Conservation (phyloP, 1,284 basidiomycete species). For the Anthracocystis setariae region DNA sequence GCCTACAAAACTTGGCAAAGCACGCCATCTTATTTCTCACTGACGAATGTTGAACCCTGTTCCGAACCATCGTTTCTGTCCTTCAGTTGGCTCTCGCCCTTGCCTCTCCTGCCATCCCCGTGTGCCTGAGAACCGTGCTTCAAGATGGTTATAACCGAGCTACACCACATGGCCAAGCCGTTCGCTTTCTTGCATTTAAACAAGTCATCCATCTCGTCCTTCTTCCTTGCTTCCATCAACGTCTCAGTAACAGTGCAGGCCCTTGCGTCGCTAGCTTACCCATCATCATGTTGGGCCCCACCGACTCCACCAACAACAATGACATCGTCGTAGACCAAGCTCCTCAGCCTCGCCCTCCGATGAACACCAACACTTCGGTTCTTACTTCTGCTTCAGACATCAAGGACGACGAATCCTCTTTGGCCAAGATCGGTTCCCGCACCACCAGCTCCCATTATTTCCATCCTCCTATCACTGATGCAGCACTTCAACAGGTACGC, state of each 20-base stretch:
- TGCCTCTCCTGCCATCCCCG: neutral
- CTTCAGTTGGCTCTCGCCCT: too few species aligned
- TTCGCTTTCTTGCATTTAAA: neutral
- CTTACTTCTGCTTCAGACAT: slow-evolving; percentile 1
- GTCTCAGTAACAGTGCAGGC: neutral
- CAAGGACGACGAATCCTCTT: slow-evolving; percentile 3
- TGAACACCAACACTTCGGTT: slow-evolving; percentile 7
- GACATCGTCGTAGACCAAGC: slow-evolving; percentile 25
- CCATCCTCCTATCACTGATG: slow-evolving; percentile 21
- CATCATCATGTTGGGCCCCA: slow-evolving; percentile 14
- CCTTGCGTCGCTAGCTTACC: neutral
- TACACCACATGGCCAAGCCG: neutral
- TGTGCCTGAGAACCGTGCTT: neutral
- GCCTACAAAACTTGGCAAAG: slow-evolving; percentile 2
- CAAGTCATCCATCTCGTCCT: neutral
- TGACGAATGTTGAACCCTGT: slow-evolving; percentile 11
- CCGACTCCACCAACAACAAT: slow-evolving; percentile 6
- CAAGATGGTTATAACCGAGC: neutral
- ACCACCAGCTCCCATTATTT: slow-evolving; percentile 11
- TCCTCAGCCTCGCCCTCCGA: slow-evolving; percentile 8
- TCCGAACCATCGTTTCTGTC: neutral
- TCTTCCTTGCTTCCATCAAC: neutral
- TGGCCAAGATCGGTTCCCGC: slow-evolving; percentile 17
- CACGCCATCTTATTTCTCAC: slow-evolving; percentile 16
- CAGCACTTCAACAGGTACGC: slow-evolving; percentile 29